A percentile compares a stretch with the other conserved stretches of the same genome.
phyloP scores from a whole-genome alignment of 116 monocot species.

The Phalaenopsis hybrid region DNA sequence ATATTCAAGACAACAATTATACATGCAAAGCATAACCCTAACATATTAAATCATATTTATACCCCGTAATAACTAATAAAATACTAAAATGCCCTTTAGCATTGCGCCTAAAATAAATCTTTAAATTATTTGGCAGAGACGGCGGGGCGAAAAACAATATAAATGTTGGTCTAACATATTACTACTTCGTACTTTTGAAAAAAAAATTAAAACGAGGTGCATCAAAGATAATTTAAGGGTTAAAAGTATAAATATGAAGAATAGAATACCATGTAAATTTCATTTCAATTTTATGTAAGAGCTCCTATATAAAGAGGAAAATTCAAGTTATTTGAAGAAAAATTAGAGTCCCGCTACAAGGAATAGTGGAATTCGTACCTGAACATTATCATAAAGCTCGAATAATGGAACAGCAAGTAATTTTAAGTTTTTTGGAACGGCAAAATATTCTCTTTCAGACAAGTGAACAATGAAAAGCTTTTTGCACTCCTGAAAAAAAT shows the following conservation, averaged over 20 bases:
- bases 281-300: background rate
- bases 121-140: too few species aligned
- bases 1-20: too few species aligned
- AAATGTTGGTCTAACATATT: too few species aligned
- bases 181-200: too few species aligned
- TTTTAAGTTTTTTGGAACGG: slow-evolving; percentile 95
- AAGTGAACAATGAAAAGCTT: slow-evolving; percentile 94
- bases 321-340: background rate
- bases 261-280: background rate
- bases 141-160: too few species aligned
- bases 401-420: slow-evolving; percentile 98
- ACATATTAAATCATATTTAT: too few species aligned
- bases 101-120: too few species aligned
- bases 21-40: too few species aligned
- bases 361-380: slow-evolving; percentile 41
- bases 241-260: background rate
- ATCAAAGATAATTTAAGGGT: background rate
- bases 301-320: background rate
- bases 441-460: slow-evolving; percentile 93
- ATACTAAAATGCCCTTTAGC: too few species aligned
- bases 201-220: too few species aligned
- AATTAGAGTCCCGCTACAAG: background rate
- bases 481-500: slow-evolving; percentile 75
- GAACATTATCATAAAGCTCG: slow-evolving; percentile 98
- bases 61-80: too few species aligned